Conservation (phyloP, 2,329 filamentous ascomycete species). For the Xylariaceae sp. region DNA sequence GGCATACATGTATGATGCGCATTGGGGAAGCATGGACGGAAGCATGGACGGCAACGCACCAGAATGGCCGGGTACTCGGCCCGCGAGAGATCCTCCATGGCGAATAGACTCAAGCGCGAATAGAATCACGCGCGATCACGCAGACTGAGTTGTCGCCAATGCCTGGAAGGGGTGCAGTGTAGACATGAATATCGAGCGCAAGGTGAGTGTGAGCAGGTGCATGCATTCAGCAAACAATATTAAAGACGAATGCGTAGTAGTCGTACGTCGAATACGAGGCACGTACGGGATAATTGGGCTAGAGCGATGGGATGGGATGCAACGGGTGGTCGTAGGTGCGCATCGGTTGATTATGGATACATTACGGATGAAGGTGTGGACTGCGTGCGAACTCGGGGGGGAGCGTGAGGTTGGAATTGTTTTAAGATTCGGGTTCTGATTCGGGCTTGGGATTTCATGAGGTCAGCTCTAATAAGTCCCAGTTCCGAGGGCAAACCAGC, state of each 20-base stretch:
- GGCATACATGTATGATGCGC: slow-evolving; percentile 3
- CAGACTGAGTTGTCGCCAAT: slow-evolving; percentile 26
- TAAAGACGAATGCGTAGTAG: slow-evolving; percentile 5
- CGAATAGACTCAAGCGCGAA: slow-evolving; percentile 26
- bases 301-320: background rate
- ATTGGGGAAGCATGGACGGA: background rate
- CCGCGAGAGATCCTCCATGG: slow-evolving; percentile 73
- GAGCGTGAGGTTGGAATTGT: slow-evolving; percentile 15
- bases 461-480: slow-evolving; percentile 12
- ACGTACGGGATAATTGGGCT: background rate
- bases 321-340: slow-evolving; percentile 1
- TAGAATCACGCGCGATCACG: slow-evolving; percentile 27
- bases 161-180: slow-evolving; percentile 27
- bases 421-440: slow-evolving; percentile 2
- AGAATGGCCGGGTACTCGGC: slow-evolving; percentile 91
- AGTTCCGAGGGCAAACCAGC: slow-evolving; percentile 10
- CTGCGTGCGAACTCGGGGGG: slow-evolving; percentile 11
- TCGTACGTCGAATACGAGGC: slow-evolving; percentile 15
- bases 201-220: background rate
- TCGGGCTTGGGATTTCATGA: slow-evolving; percentile 16
- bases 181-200: slow-evolving; percentile 25
- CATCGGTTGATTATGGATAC: slow-evolving; percentile 14
- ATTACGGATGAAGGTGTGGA: slow-evolving; percentile 7
- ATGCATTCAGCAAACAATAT: slow-evolving; percentile 14
- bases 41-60: slow-evolving; percentile 52